phyloP scores from a whole-genome alignment of 805 yeast species.

The Brettanomyces bruxellensis region DNA sequence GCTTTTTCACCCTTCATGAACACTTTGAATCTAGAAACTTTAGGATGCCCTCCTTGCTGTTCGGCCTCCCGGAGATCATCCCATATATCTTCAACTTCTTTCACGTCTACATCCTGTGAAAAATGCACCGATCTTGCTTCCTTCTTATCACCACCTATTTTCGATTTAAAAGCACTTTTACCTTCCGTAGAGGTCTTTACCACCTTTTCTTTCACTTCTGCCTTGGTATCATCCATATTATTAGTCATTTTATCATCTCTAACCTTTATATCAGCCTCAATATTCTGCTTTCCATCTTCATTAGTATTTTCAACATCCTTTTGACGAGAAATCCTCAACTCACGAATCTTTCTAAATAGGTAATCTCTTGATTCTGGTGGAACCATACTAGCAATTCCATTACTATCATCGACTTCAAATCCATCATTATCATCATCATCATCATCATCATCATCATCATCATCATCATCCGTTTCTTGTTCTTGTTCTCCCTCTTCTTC shows the following conservation, averaged over 20 bases:
- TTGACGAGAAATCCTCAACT: neutral
- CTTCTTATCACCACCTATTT: neutral
- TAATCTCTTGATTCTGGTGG: neutral
- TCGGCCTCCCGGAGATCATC: conserved; percentile 29
- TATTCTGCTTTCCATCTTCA: neutral
- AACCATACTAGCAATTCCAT: conserved; percentile 1
- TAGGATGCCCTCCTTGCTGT: neutral
- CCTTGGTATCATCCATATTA: neutral
- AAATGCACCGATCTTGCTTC: conserved; percentile 34
- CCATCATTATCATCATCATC: conserved; percentile 20
- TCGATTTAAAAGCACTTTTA: neutral
- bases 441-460: conserved; percentile 15
- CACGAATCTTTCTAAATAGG: neutral
- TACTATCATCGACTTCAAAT: conserved; percentile 1
- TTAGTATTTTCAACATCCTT: neutral
- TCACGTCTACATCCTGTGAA: conserved; percentile 43
- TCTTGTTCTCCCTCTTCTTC: too few species aligned
- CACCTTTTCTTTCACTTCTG: neutral
- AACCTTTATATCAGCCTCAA: too few species aligned
- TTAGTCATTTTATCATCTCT: neutral
- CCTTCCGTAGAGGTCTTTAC: neutral
- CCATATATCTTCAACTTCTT: conserved; percentile 51
- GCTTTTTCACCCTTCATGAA: conserved; percentile 4
- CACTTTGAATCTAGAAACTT: conserved; percentile 11
- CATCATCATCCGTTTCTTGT: conserved; percentile 1